Percentiles rank a stretch among this genome's conserved stretches.
phyloP scores from a whole-genome alignment of 257 asterid species.

The Thymus mandschuricus region DNA sequence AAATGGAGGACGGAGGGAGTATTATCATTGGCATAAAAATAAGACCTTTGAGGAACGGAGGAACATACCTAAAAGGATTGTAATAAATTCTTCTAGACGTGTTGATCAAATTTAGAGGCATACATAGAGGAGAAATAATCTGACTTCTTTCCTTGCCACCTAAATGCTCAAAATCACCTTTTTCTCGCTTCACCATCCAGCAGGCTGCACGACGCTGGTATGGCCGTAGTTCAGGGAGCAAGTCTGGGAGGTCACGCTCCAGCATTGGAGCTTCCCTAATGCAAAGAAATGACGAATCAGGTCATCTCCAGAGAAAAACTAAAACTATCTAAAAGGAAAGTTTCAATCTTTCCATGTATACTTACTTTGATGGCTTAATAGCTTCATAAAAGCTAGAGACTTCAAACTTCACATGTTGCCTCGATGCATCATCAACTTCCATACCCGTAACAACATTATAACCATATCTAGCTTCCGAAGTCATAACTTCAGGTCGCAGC shows the following conservation, averaged over 20 bases:
- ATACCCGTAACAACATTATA: conserved; percentile 30
- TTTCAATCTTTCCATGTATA: conserved; percentile 24
- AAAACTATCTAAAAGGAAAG: conserved; percentile 21
- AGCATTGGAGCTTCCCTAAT: conserved; percentile 80
- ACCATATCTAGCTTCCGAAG: conserved; percentile 91
- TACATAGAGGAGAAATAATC: conserved; percentile 73
- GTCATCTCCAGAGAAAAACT: conserved; percentile 28
- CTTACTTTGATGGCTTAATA: conserved; percentile 95
- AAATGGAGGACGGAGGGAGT: not conserved
- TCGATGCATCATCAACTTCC: conserved; percentile 47
- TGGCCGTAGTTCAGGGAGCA: conserved; percentile 93
- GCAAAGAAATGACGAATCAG: conserved; percentile 27
- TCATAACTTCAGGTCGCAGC: conserved; percentile 91
- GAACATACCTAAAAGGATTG: conserved; percentile 89
- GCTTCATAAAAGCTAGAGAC: conserved; percentile 91
- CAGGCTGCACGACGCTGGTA: conserved; percentile 96
- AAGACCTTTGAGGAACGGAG: conserved; percentile 16
- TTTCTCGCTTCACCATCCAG: conserved; percentile 97
- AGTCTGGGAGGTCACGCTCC: conserved; percentile 66
- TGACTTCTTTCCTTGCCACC: conserved; percentile 50
- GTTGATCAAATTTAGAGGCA: conserved; percentile 73
- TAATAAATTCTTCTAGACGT: conserved; percentile 69
- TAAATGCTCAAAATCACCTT: conserved; percentile 47
- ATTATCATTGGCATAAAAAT: conserved; percentile 5
- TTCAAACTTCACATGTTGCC: conserved; percentile 57